Evolutionary conservation across 805 yeast genomes (phyloP), one percentile per base, ranked within the genome.

Genomic region (Helenozyma baotianmanensis): DNA sequence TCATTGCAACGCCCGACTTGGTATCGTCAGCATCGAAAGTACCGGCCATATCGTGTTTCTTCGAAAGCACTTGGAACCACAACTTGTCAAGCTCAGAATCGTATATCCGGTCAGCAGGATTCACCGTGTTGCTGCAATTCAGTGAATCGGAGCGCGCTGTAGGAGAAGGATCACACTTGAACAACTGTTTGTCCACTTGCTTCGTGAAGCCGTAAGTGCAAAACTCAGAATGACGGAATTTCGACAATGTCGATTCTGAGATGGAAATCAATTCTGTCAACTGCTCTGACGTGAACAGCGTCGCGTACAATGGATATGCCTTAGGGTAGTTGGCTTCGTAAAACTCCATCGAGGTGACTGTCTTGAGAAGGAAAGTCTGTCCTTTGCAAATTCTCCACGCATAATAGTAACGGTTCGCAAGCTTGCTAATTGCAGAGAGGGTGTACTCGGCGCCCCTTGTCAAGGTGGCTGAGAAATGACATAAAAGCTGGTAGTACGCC

Each of bases 371-470:
- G 27, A 60, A 67, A 5, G 53, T 53, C 32, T 72, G 74, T 1
- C 83, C 80, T 45, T 78, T 80, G 23, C 75, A 65, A 50, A 81
- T 68, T 55, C 82, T 71, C 78, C 80, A 78, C 2, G 87, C 82
- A 49, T 78, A 79, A 37, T 76, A 77, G 49, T 79, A 81, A 41
- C 76, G 67, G 16, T 60, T 64, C 14, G 84, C 74, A 22, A 82
- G 55, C 24, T 64, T 62, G 13, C 58, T 66, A 13, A 64, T 40
- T 3, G 42, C 45, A 7, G 37, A 32, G 12, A 45, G 40, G 4
- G 41, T 42, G 29, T 33, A 45, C 30, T 42, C 56, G 4, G 59
- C 63, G 4, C 61, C 61, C 15, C 48, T 26, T 2, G 48, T 45
- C 16, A 45, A 33, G 19, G 45, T 32, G 2, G 48, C 43, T 2